phyloP scores from a whole-genome alignment of 83 land plant species.

The Picea abies region DNA sequence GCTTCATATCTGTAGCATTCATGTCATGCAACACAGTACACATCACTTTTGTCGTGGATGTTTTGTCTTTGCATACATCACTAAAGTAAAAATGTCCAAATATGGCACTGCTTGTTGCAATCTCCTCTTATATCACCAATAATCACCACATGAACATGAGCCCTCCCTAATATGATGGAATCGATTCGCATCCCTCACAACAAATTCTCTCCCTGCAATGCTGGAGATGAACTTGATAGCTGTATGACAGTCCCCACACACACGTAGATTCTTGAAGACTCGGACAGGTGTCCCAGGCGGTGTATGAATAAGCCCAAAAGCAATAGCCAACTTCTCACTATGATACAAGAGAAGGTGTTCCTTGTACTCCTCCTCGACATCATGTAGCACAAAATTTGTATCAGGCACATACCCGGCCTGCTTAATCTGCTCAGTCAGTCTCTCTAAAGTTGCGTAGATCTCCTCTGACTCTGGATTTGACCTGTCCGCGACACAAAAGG shows the following conservation, averaged over 20 bases:
- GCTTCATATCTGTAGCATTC: too few species aligned
- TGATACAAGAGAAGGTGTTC: constrained; percentile 8
- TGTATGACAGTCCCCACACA: constrained; percentile 10
- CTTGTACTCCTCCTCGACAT: constrained; percentile 15
- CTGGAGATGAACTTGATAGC: constrained; percentile 2
- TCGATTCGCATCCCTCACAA: not conserved
- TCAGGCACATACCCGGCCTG: constrained; percentile 20
- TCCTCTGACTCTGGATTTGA: constrained; percentile 13
- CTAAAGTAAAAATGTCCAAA: too few species aligned
- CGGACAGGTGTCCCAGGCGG: constrained; percentile 4
- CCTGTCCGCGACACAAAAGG: constrained; percentile 12
- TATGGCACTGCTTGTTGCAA: too few species aligned
- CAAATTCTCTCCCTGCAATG: not conserved
- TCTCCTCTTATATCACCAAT: not conserved
- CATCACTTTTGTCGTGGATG: too few species aligned
- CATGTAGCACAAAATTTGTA: constrained; percentile 11
- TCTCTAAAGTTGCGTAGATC: constrained; percentile 13
- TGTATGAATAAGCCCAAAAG: too few species aligned
- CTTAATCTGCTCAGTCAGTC: not conserved
- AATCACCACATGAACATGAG: constrained; percentile 3
- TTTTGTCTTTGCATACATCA: too few species aligned
- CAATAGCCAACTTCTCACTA: constrained; percentile 19
- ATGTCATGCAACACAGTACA: too few species aligned
- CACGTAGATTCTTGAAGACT: constrained; percentile 1
- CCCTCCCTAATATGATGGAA: not conserved